A percentile compares a stretch with the other conserved stretches of the same genome.
Conservation (phyloP, 495 filamentous ascomycete species). For the Aspergillus ellipticus region DNA sequence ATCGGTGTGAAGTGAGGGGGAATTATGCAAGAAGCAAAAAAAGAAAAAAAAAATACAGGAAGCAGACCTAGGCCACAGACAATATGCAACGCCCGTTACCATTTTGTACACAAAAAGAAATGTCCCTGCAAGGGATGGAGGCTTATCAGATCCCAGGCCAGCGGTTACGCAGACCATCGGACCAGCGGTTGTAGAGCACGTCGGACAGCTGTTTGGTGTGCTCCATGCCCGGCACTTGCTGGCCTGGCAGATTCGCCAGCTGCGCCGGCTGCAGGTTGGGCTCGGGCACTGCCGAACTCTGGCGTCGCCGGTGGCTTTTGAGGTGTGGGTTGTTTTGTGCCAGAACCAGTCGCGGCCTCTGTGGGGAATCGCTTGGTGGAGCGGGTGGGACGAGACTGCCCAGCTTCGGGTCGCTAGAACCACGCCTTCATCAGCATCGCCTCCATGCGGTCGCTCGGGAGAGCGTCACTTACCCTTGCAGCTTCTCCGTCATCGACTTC, state of each 20-base stretch:
- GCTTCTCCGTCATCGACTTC: constrained; percentile 59
- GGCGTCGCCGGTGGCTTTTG: constrained; percentile 68
- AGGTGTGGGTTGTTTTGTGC: constrained; percentile 84
- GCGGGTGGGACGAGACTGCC: constrained; percentile 42
- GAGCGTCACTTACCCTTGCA: constrained; percentile 42
- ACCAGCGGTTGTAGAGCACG: constrained; percentile 86
- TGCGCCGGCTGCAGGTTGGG: constrained; percentile 32
- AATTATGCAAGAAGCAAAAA: constrained; percentile 8
- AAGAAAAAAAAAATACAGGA: constrained; percentile 6
- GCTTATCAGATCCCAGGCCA: constrained; percentile 58
- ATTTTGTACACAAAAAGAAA: constrained; percentile 15
- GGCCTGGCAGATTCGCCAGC: constrained; percentile 40
- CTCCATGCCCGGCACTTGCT: constrained; percentile 73
- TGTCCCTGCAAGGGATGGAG: neutral
- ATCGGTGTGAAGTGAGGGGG: constrained; percentile 8
- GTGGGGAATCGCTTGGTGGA: constrained; percentile 40
- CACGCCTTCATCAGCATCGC: neutral
- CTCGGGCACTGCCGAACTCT: constrained; percentile 48
- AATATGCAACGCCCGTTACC: constrained; percentile 11
- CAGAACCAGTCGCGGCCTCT: constrained; percentile 64
- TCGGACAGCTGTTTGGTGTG: constrained; percentile 86
- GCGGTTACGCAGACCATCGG: constrained; percentile 73
- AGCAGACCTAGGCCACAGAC: neutral
- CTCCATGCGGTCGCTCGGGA: neutral
- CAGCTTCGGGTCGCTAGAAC: constrained; percentile 49